phyloP scores from a whole-genome alignment of 2,329 filamentous ascomycete species.

The Diaporthe sp. region DNA sequence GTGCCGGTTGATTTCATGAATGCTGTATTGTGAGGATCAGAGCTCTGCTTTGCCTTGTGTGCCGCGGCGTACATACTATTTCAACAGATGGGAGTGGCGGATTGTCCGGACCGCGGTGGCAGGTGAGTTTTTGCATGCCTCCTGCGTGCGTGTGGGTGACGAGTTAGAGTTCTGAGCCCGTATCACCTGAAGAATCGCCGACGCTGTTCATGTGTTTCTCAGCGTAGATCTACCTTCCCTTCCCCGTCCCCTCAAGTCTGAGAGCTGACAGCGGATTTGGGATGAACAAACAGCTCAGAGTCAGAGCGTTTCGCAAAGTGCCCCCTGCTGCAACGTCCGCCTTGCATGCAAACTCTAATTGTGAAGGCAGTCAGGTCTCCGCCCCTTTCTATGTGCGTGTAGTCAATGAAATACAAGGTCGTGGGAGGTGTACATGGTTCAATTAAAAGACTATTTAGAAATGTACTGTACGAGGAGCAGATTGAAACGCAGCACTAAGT shows the following conservation, averaged over 20 bases:
- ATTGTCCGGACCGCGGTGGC: background rate
- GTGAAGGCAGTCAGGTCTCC: background rate
- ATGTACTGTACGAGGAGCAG: background rate
- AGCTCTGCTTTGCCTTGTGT: background rate
- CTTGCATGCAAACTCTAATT: background rate
- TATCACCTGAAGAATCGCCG: conserved; percentile 25
- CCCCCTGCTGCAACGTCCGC: conserved; percentile 23
- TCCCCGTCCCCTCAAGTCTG: conserved; percentile 4
- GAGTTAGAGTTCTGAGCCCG: conserved; percentile 4
- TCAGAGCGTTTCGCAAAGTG: conserved; percentile 6
- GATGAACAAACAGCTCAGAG: conserved; percentile 17
- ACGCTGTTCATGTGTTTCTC: conserved; percentile 12
- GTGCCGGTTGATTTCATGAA: conserved; percentile 4
- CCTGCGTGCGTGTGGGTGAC: background rate
- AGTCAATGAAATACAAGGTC: background rate
- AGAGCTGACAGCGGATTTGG: conserved; percentile 23
- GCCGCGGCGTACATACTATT: background rate
- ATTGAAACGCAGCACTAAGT: background rate
- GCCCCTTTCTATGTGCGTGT: background rate
- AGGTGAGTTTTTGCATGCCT: background rate
- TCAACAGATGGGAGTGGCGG: background rate
- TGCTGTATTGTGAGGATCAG: background rate
- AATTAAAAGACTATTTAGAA: background rate
- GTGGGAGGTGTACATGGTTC: background rate
- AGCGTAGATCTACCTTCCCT: conserved; percentile 1